A percentile compares a stretch with the other conserved stretches of the same genome.
Conservation (phyloP, 2,329 filamentous ascomycete genomes). For the Sporothrix luriei region DNA sequence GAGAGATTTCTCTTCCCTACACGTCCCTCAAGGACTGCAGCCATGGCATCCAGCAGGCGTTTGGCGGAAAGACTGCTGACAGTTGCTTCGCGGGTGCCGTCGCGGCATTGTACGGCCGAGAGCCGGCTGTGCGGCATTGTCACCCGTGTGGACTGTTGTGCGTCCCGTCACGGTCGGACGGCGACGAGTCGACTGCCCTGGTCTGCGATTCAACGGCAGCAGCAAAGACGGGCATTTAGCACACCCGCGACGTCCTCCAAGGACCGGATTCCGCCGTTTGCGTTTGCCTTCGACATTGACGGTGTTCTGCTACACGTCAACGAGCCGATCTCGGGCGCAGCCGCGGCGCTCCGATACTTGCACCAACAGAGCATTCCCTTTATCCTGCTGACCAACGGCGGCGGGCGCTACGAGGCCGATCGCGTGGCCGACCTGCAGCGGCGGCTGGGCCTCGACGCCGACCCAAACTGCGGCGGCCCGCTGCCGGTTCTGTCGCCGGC, state of each 20-base stretch:
- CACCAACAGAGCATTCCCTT: constrained; percentile 79
- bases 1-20: background rate
- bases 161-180: background rate
- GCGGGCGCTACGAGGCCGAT: constrained; percentile 77
- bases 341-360: constrained; percentile 71
- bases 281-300: constrained; percentile 67
- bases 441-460: constrained; percentile 78
- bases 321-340: constrained; percentile 75
- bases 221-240: constrained; percentile 13
- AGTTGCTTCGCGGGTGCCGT: background rate
- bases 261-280: constrained; percentile 40
- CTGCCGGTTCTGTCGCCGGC: constrained; percentile 66
- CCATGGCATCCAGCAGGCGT: background rate
- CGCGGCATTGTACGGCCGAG: constrained; percentile 16
- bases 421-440: constrained; percentile 70
- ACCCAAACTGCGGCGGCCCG: constrained; percentile 71
- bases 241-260: background rate
- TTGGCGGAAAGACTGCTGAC: constrained; percentile 14
- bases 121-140: background rate
- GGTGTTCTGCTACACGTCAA: constrained; percentile 89
- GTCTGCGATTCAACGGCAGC: background rate
- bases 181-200: background rate
- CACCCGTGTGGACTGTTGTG: constrained; percentile 1
- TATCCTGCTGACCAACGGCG: constrained; percentile 94
- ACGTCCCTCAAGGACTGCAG: no score